A percentile compares a stretch with the other conserved stretches of the same genome.
Conservation (phyloP, 78 protist species). For the Dictyostelium intermedium region DNA sequence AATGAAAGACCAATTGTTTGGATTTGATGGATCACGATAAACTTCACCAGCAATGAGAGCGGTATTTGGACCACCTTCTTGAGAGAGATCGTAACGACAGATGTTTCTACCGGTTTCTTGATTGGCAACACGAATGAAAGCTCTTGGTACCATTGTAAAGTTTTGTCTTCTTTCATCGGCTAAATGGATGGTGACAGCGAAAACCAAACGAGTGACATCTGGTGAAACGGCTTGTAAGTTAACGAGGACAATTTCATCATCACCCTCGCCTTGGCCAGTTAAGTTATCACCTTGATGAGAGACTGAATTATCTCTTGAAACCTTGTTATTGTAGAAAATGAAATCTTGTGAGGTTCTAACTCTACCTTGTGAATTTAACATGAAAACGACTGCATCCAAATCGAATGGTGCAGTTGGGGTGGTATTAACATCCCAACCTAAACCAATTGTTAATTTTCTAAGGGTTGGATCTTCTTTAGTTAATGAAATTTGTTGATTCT, state of each 20-base stretch:
- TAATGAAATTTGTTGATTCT: slow-evolving; percentile 55
- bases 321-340: slow-evolving; percentile 58
- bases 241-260: slow-evolving; percentile 36
- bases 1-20: slow-evolving; percentile 49
- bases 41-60: slow-evolving; percentile 65
- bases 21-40: slow-evolving; percentile 16
- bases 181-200: slow-evolving; percentile 56
- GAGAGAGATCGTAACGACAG: slow-evolving; percentile 50
- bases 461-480: slow-evolving; percentile 57
- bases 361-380: slow-evolving; percentile 51
- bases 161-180: slow-evolving; percentile 63
- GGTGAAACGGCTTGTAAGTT: slow-evolving; percentile 47
- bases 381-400: slow-evolving; percentile 66
- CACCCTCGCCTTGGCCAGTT: slow-evolving; percentile 72
- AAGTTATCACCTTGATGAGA: slow-evolving; percentile 70
- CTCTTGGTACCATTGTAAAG: slow-evolving; percentile 52
- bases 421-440: slow-evolving; percentile 67
- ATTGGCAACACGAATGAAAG: slow-evolving; percentile 62
- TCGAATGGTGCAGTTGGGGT: slow-evolving; percentile 54
- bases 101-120: slow-evolving; percentile 56
- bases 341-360: slow-evolving; percentile 40
- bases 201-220: slow-evolving; percentile 53
- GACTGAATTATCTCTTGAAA: slow-evolving; percentile 32
- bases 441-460: slow-evolving; percentile 21
- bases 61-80: slow-evolving; percentile 47